These are phyloP conservation scores for Coniosporium apollinis DNA, from an alignment of 495 filamentous ascomycete genomes.

Conservation along the genomic window DNA sequence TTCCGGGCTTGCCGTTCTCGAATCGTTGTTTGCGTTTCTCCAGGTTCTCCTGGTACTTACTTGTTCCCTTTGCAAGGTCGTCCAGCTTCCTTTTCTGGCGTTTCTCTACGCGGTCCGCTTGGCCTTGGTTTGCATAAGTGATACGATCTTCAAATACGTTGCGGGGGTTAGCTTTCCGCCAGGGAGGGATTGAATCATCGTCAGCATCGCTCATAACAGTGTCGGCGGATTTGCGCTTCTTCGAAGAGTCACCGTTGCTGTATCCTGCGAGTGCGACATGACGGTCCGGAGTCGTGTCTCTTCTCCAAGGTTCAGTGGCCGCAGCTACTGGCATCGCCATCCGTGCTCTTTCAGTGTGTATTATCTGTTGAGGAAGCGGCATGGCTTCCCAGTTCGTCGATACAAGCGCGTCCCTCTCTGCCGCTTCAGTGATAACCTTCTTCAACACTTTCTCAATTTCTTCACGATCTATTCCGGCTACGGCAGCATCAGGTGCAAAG, in stretches of 20 bases:
- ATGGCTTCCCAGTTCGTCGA: slow-evolving; percentile 65
- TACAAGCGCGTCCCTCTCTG: slow-evolving; percentile 48
- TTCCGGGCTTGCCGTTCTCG: slow-evolving; percentile 26
- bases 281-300: too few species aligned
- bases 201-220: slow-evolving; percentile 15
- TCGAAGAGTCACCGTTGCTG: slow-evolving; percentile 18
- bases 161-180: slow-evolving; percentile 50
- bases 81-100: slow-evolving; percentile 35
- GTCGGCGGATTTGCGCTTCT: slow-evolving; percentile 70
- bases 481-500: slow-evolving; percentile 53
- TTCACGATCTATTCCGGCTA: slow-evolving; percentile 41
- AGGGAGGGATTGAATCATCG: slow-evolving; percentile 37
- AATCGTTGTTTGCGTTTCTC: slow-evolving; percentile 83
- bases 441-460: slow-evolving; percentile 80
- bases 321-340: slow-evolving; percentile 1
- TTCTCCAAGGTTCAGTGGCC: slow-evolving; percentile 1
- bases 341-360: slow-evolving; percentile 42
- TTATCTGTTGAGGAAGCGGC: slow-evolving; percentile 75
- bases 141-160: slow-evolving; percentile 62
- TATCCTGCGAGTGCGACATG: background rate
- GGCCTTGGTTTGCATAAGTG: slow-evolving; percentile 31
- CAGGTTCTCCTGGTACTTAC: slow-evolving; percentile 78
- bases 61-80: slow-evolving; percentile 33
- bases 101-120: slow-evolving; percentile 33
- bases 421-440: slow-evolving; percentile 64